Conservation (phyloP, 768 basidiomycete species). For the Tulasnella sp. region DNA sequence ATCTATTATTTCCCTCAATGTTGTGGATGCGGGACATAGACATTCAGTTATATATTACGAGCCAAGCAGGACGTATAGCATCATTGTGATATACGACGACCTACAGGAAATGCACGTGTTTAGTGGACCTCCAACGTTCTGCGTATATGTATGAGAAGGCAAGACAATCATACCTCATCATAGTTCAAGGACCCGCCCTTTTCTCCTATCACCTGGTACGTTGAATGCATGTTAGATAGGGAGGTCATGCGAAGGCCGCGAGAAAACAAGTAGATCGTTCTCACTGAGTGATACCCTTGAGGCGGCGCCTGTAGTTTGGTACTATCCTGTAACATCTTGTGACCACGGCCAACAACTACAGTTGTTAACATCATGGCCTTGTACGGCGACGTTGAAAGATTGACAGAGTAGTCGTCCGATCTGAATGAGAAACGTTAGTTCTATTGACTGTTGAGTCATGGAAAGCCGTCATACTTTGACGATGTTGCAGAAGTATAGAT, state of each 20-base stretch:
- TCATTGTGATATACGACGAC: slow-evolving; percentile 10
- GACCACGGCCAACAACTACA: neutral
- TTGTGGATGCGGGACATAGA: neutral
- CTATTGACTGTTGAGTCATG: too few relatives aligned
- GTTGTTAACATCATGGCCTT: neutral
- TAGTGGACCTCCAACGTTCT: too few relatives aligned
- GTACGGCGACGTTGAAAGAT: neutral
- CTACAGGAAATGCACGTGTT: neutral
- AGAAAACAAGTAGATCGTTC: neutral
- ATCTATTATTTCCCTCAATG: too few relatives aligned
- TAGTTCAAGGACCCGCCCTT: neutral
- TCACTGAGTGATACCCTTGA: slow-evolving; percentile 1
- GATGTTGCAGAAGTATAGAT: neutral
- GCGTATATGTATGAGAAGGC: too few relatives aligned
- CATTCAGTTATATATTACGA: slow-evolving; percentile 4
- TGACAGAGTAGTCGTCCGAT: neutral
- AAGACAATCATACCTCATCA: neutral
- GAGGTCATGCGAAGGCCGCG: neutral
- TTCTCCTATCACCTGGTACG: slow-evolving; percentile 5
- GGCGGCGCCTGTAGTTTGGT: neutral
- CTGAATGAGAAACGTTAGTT: neutral
- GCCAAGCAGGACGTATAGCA: slow-evolving; percentile 11
- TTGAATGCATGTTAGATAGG: neutral
- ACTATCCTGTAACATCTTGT: neutral
- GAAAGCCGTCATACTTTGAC: slow-evolving; percentile 1